These are phyloP conservation scores for Tubosaeta sp. DNA, from an alignment of 768 basidiomycete genomes.

Conservation along the genomic window DNA sequence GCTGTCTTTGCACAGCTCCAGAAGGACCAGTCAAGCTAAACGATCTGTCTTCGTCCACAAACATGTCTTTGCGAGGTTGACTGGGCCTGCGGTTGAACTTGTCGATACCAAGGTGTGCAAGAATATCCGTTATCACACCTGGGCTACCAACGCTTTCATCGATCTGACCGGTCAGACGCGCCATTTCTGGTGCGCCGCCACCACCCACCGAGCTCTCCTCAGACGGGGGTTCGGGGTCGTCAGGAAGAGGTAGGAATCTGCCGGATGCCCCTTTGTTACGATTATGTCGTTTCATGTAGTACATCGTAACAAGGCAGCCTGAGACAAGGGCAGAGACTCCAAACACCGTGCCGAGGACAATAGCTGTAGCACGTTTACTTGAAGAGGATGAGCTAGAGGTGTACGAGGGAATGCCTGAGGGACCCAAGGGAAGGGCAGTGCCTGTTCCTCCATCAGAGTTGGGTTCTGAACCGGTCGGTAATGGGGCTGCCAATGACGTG, in stretches of 20 bases:
- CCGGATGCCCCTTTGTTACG: constrained; percentile 1
- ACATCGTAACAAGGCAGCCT: constrained; percentile 37
- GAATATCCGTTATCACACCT: constrained; percentile 12
- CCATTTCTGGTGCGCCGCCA: constrained; percentile 4
- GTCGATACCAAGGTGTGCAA: constrained; percentile 23
- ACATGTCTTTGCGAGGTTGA: constrained; percentile 58
- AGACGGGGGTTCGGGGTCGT: constrained; percentile 16
- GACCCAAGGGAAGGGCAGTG: constrained; percentile 5
- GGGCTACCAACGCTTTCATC: background rate
- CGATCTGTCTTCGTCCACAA: constrained; percentile 70
- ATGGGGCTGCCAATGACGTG: constrained; percentile 34
- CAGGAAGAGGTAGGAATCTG: constrained; percentile 18
- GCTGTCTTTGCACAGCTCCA: constrained; percentile 32
- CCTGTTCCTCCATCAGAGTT: constrained; percentile 7
- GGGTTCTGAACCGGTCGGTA: constrained; percentile 27
- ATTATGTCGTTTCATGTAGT: constrained; percentile 39
- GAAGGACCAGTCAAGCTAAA: constrained; percentile 30
- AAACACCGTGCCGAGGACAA: constrained; percentile 60
- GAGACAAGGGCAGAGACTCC: constrained; percentile 55
- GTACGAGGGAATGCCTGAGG: constrained; percentile 14
- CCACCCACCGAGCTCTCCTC: constrained; percentile 6
- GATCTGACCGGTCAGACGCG: constrained; percentile 1
- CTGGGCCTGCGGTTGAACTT: constrained; percentile 5
- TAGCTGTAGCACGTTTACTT: constrained; percentile 35
- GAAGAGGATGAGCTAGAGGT: constrained; percentile 14